phyloP scores from a whole-genome alignment of 2,329 filamentous ascomycete species.

The Huntiella moniliformis region DNA sequence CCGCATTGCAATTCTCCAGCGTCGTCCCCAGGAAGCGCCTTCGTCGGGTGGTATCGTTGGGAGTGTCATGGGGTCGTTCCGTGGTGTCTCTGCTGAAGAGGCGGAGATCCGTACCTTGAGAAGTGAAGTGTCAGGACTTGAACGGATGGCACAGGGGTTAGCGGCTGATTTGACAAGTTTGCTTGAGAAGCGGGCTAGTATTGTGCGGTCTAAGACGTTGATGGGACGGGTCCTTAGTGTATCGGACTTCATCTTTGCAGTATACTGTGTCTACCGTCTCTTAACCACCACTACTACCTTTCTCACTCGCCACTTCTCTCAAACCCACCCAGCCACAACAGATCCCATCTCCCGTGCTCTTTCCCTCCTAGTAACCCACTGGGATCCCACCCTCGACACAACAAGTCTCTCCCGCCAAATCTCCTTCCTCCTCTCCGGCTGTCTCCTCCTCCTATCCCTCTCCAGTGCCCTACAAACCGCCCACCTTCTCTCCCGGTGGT shows the following conservation, averaged over 20 bases:
- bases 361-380: slow-evolving; percentile 62
- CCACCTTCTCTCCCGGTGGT: slow-evolving; percentile 58
- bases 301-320: slow-evolving; percentile 36
- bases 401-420: slow-evolving; percentile 76
- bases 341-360: slow-evolving; percentile 75
- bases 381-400: slow-evolving; percentile 67
- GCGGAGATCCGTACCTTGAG: slow-evolving; percentile 43
- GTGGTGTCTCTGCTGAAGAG: slow-evolving; percentile 41
- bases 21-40: slow-evolving; percentile 19
- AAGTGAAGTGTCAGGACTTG: slow-evolving; percentile 60
- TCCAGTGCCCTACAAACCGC: slow-evolving; percentile 74
- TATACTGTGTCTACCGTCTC: slow-evolving; percentile 76
- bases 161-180: slow-evolving; percentile 43
- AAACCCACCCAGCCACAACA: slow-evolving; percentile 9
- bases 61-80: slow-evolving; percentile 53
- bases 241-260: slow-evolving; percentile 49
- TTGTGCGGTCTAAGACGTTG: slow-evolving; percentile 47
- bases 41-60: slow-evolving; percentile 39
- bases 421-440: slow-evolving; percentile 63
- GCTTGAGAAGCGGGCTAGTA: slow-evolving; percentile 41
- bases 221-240: slow-evolving; percentile 45
- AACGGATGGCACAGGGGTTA: slow-evolving; percentile 59
- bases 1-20: slow-evolving; percentile 49
- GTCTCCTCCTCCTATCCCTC: slow-evolving; percentile 66
- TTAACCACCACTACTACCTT: slow-evolving; percentile 51